These are phyloP conservation scores for Knoxdaviesia proteae DNA, from an alignment of 2,329 filamentous ascomycete species.

Conservation along the genomic window DNA sequence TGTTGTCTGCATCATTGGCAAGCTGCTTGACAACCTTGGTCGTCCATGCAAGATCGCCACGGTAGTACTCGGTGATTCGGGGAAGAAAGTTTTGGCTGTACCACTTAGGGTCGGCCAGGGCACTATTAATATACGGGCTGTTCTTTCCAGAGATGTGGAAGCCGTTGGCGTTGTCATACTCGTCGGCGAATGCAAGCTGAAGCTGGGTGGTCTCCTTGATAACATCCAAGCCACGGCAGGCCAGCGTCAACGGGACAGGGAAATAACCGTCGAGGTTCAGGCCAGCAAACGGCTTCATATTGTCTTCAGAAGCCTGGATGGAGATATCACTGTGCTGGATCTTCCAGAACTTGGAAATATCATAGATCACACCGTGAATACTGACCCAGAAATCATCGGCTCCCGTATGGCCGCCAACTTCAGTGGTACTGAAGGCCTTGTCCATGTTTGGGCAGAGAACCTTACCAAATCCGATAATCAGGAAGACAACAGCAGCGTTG, in stretches of 20 bases:
- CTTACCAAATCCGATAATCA: slow-evolving; percentile 70
- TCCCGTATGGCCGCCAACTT: slow-evolving; percentile 53
- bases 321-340: slow-evolving; percentile 59
- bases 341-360: slow-evolving; percentile 75
- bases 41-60: slow-evolving; percentile 65
- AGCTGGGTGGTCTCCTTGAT: slow-evolving; percentile 13
- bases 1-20: slow-evolving; percentile 44
- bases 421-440: slow-evolving; percentile 60
- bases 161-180: slow-evolving; percentile 20
- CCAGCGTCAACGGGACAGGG: slow-evolving; percentile 49
- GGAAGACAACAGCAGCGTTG: slow-evolving; percentile 72
- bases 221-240: slow-evolving; percentile 54
- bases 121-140: slow-evolving; percentile 32
- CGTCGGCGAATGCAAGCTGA: too few relatives aligned
- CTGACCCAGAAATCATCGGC: slow-evolving; percentile 68
- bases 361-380: slow-evolving; percentile 75
- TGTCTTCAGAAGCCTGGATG: slow-evolving; percentile 34
- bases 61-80: slow-evolving; percentile 65
- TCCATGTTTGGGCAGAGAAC: slow-evolving; percentile 78
- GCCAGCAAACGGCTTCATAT: slow-evolving; percentile 65
- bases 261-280: slow-evolving; percentile 72
- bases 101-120: slow-evolving; percentile 48
- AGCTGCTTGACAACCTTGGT: slow-evolving; percentile 36
- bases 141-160: slow-evolving; percentile 50
- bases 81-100: slow-evolving; percentile 57